Base-by-base conservation (phyloP, 1,284 basidiomycete genomes). In the Boletus smithii region DNA sequence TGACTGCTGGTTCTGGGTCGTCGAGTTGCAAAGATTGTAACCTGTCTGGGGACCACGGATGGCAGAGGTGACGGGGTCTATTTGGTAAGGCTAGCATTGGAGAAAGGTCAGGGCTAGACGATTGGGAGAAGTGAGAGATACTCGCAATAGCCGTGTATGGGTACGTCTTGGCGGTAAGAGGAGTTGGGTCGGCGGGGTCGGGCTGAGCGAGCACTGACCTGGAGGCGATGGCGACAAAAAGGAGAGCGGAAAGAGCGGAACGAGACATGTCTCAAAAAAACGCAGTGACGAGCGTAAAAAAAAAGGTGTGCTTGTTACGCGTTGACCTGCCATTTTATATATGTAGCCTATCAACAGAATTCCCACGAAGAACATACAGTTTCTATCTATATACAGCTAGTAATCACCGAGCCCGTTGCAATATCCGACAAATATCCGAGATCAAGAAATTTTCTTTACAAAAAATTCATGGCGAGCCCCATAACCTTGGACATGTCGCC, bases 161-260 rank as follows among this genome's bases (percentile, higher is more conserved):
- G 53, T 79, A 81, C 0, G 72, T 39, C 58, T 83, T 79, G 41
- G 60, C 62, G 1, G 72, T 74, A 13, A 85, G 72, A 6, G 83
- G 79, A 2, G 68, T 72, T 8, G 73, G 66, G 55, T 63, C 54
- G 24, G 63, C 61, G 5, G 67, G 63, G 45, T 67, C 60, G 10
- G 56, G 45, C 54, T 75, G 73, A 23, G 68, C 72, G 16, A 65
- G 46, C 5, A 58, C 59, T 10, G 62, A 52, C 46, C 57, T 59
- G 3, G 59, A 56, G 38, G 66, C 63, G 48, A 74, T 47, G 45
- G 74, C 60, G 48, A 71, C 46, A 35, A 69, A 58, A 40, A 68
- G 42, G 42, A 64, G 36, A 18, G 51, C 35, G 4, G 59, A 68
- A 73, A 77, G 75, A 72, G 72, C 51, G 74, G 72, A 71, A 51